These are phyloP conservation scores for Porcisia hertigi DNA, from an alignment of 208 protist genomes.

Conservation along the genomic window DNA sequence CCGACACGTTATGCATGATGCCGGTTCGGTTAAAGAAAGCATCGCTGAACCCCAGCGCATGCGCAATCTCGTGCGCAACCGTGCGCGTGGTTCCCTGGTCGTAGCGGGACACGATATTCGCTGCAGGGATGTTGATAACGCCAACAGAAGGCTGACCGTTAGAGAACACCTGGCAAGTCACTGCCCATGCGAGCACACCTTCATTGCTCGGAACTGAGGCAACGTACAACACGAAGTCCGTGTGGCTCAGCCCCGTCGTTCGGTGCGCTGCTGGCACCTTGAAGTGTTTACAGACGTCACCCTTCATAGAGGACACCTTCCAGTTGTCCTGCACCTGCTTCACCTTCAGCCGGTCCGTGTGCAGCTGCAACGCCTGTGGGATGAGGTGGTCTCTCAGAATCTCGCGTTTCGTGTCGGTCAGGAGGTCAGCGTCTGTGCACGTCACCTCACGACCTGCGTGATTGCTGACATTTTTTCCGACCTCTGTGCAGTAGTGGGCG, in stretches of 20 bases:
- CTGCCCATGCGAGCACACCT: conserved; percentile 39
- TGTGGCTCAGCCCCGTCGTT: conserved; percentile 34
- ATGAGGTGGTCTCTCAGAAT: conserved; percentile 35
- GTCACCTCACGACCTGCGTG: conserved; percentile 19
- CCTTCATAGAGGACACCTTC: conserved; percentile 12
- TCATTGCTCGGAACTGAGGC: conserved; percentile 26
- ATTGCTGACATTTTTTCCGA: conserved; percentile 18
- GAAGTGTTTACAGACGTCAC: background rate
- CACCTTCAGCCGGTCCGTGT: conserved; percentile 55
- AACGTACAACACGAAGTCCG: conserved; percentile 75
- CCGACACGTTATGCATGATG: no score
- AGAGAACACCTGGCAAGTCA: conserved; percentile 30
- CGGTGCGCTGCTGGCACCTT: conserved; percentile 26
- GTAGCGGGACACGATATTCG: background rate
- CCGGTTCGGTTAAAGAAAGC: no score
- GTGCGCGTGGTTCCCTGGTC: conserved; percentile 21
- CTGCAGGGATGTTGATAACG: conserved; percentile 61
- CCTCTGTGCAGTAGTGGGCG: conserved; percentile 40
- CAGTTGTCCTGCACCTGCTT: conserved; percentile 14
- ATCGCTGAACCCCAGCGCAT: no score
- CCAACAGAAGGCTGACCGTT: conserved; percentile 36
- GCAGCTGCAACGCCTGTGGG: conserved; percentile 45
- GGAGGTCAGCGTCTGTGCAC: conserved; percentile 32
- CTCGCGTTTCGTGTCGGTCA: conserved; percentile 35
- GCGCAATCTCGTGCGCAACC: conserved; percentile 74